These are phyloP conservation scores for Dictyostelium purpureum DNA, from an alignment of 78 protist genomes.

Conservation along the genomic window DNA sequence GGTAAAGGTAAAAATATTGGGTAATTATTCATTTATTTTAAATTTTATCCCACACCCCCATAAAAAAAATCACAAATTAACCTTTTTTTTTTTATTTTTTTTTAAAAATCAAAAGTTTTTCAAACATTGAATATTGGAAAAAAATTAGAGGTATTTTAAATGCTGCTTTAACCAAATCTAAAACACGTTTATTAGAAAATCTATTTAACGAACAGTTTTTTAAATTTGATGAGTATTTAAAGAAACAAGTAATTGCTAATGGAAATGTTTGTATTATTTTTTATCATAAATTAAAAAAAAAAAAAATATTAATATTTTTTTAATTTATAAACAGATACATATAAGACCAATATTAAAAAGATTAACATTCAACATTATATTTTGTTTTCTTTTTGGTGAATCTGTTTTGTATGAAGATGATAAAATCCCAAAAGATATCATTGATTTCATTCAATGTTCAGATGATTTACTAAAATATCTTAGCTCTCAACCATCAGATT, in stretches of 20 bases:
- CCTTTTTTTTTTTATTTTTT: neutral
- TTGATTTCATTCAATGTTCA: neutral
- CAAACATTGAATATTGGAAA: constrained; percentile 20
- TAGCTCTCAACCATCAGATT: constrained; percentile 27
- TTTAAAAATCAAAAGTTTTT: constrained; percentile 1
- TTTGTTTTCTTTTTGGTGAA: constrained; percentile 7
- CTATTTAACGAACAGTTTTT: constrained; percentile 8
- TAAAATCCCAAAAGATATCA: neutral
- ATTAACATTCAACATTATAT: constrained; percentile 41
- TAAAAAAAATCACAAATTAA: neutral
- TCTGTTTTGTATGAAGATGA: neutral
- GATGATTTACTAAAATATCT: neutral
- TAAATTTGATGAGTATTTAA: neutral
- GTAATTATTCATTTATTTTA: neutral
- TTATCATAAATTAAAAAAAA: neutral
- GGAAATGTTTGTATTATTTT: neutral
- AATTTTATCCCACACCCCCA: neutral
- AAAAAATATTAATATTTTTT: neutral
- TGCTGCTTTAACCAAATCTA: constrained; percentile 19
- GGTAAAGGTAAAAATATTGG: constrained; percentile 24
- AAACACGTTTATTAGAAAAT: constrained; percentile 7
- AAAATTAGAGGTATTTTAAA: constrained; percentile 11
- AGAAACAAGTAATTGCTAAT: neutral
- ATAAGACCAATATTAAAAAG: constrained; percentile 42
- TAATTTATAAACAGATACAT: neutral